A percentile compares a stretch with the other conserved stretches of the same genome.
These are phyloP conservation scores for Mycena rosella DNA, from an alignment of 768 basidiomycete genomes.

Conservation along the genomic window DNA sequence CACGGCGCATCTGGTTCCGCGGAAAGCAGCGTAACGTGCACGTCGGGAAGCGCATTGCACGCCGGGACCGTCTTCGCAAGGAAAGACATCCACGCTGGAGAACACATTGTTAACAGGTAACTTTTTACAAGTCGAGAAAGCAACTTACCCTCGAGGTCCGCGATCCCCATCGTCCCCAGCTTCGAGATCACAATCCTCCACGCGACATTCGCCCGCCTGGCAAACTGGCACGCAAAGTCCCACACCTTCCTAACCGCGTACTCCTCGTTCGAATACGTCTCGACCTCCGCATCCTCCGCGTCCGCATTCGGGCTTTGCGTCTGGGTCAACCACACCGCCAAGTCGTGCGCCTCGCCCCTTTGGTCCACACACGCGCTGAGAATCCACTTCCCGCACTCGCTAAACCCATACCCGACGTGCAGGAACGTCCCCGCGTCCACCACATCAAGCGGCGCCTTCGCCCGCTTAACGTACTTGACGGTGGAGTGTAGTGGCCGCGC, in stretches of 20 bases:
- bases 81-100: slow-evolving; percentile 75
- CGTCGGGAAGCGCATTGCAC: slow-evolving; percentile 58
- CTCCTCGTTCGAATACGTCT: slow-evolving; percentile 53
- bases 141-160: slow-evolving; percentile 75
- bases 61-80: slow-evolving; percentile 56
- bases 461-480: slow-evolving; percentile 59
- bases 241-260: slow-evolving; percentile 74
- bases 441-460: slow-evolving; percentile 54
- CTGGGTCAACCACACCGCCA: slow-evolving; percentile 76
- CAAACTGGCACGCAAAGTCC: slow-evolving; percentile 75
- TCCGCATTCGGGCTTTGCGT: slow-evolving; percentile 45
- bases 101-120: slow-evolving; percentile 25
- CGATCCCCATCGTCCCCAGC: slow-evolving; percentile 68
- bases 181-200: slow-evolving; percentile 85
- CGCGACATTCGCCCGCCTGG: slow-evolving; percentile 76
- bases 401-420: slow-evolving; percentile 81
- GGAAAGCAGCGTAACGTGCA: slow-evolving; percentile 72
- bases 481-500: slow-evolving; percentile 50
- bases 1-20: slow-evolving; percentile 72
- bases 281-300: slow-evolving; percentile 47
- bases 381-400: slow-evolving; percentile 81
- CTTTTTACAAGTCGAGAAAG: slow-evolving; percentile 7
- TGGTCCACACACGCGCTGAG: slow-evolving; percentile 82
- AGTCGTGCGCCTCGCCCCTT: slow-evolving; percentile 79
- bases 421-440: slow-evolving; percentile 72